Evolutionary conservation across 2,329 filamentous ascomycete species (phyloP), one percentile per base, ranked within the genome.

Genomic region (Aureobasidium melanogenum): DNA sequence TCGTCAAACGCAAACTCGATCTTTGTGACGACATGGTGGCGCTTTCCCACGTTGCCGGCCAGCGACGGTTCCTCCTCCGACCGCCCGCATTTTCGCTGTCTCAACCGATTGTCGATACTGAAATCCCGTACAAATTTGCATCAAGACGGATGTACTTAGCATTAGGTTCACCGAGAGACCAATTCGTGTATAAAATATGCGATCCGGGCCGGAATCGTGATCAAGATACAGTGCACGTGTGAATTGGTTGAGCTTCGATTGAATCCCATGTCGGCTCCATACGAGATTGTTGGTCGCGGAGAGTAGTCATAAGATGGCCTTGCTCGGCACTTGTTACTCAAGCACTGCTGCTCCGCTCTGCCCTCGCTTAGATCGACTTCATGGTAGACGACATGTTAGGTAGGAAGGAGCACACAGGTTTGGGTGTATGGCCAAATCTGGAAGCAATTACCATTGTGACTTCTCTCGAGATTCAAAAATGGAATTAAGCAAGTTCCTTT

Each of bases 11-110:
- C 22, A 12, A 44, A 14, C n/a, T 30, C 19, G 28, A 57, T 34
- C 26, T 24, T 19, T 38, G 54, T 57, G 54, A 57, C 54, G 54
- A 43, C 52, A 56, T 56, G 30, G 54, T 57, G 54, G 54, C 54
- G 54, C 41, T 26, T 47, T 57, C 30, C 54, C 54, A 36, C 39
- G 41, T 46, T 47, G 41, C 54, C 38, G 39, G 41, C 28, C 2
- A 46, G 26, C 52, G 52, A n/a, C n/a, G n/a, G n/a, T 56, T 56
- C 39, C 54, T 57, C 41, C 30, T 19, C 41, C 54, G 54, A 57
- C 54, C 38, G 38, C 36, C 47, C 47, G 50, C 39, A 36, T 19
- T 43, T 24, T 56, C 32, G 8, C 19, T 46, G 41, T 28, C 54
- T 57, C 54, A 57, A 57, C 54, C 54, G 54, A 57, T 57, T 47